phyloP scores from a whole-genome alignment of 768 basidiomycete species.

The Collybia nuda region DNA sequence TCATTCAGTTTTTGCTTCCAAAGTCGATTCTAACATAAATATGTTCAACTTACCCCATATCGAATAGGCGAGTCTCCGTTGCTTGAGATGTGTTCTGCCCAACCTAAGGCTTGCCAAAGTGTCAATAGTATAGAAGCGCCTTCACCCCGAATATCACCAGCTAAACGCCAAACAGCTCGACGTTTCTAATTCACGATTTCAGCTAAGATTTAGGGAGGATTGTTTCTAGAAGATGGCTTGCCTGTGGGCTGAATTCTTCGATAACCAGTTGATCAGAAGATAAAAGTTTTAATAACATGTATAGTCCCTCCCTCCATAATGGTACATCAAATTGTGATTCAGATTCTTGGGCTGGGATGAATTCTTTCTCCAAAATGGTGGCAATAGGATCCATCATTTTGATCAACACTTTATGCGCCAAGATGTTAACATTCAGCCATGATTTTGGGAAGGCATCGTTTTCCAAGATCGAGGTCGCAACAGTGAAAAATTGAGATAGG shows the following conservation, averaged over 20 bases:
- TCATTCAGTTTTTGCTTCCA: slow-evolving; percentile 8
- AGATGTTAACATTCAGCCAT: slow-evolving; percentile 90
- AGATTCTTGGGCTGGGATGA: slow-evolving; percentile 69
- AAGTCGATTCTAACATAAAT: not conserved
- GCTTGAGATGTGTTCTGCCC: slow-evolving; percentile 59
- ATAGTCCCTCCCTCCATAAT: slow-evolving; percentile 82
- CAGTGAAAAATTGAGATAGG: slow-evolving; percentile 78
- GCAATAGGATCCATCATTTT: slow-evolving; percentile 86
- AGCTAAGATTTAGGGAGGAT: slow-evolving; percentile 1
- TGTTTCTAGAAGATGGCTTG: slow-evolving; percentile 24
- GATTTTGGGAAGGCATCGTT: slow-evolving; percentile 87
- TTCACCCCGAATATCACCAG: slow-evolving; percentile 92
- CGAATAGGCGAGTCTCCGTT: slow-evolving; percentile 54
- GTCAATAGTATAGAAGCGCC: slow-evolving; percentile 77
- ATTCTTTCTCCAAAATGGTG: slow-evolving; percentile 73
- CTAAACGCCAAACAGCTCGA: slow-evolving; percentile 93
- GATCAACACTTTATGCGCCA: slow-evolving; percentile 85
- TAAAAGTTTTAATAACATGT: slow-evolving; percentile 80
- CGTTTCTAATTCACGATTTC: slow-evolving; percentile 63
- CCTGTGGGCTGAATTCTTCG: slow-evolving; percentile 94
- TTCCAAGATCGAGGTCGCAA: slow-evolving; percentile 76
- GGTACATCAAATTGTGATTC: slow-evolving; percentile 68
- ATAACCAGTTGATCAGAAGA: slow-evolving; percentile 91
- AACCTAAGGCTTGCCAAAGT: slow-evolving; percentile 86
- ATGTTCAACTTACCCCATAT: slow-evolving; percentile 58